phyloP scores from a whole-genome alignment of 176 grass and related monocot species.

The Ensete glaucum region DNA sequence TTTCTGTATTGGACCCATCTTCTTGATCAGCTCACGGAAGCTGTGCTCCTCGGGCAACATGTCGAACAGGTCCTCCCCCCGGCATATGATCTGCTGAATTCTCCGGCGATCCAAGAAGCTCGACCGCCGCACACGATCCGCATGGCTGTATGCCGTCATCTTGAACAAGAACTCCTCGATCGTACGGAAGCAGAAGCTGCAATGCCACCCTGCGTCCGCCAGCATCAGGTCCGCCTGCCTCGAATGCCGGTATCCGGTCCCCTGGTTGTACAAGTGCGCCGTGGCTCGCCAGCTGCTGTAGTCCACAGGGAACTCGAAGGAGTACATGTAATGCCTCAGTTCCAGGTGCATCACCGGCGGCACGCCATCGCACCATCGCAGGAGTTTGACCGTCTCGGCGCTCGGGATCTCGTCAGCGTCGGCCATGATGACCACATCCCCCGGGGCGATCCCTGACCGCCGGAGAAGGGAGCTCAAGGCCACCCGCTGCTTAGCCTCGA shows the following conservation, averaged over 20 bases:
- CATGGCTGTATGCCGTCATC: conserved; percentile 91
- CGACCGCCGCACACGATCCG: conserved; percentile 49
- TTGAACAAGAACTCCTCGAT: conserved; percentile 91
- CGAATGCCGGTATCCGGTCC: conserved; percentile 65
- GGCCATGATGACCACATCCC: conserved; percentile 87
- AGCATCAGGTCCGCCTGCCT: conserved; percentile 66
- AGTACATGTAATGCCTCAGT: conserved; percentile 84
- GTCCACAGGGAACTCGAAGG: conserved; percentile 89
- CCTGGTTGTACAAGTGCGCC: conserved; percentile 46
- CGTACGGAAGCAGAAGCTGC: conserved; percentile 86
- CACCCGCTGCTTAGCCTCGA: conserved; percentile 61
- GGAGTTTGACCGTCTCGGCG: conserved; percentile 61
- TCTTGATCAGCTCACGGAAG: conserved; percentile 70
- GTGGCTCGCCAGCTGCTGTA: conserved; percentile 72
- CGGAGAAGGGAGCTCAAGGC: conserved; percentile 52
- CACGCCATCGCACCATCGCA: conserved; percentile 89
- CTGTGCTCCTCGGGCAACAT: conserved; percentile 95
- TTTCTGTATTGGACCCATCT: conserved; percentile 60
- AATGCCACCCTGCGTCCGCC: conserved; percentile 85
- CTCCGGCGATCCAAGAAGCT: conserved; percentile 59
- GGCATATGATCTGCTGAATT: conserved; percentile 86
- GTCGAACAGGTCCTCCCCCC: conserved; percentile 80
- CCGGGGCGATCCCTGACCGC: conserved; percentile 56
- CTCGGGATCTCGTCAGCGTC: conserved; percentile 92
- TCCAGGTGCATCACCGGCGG: conserved; percentile 88